A percentile compares a stretch with the other conserved stretches of the same genome.
Evolutionary conservation across 768 basidiomycete genomes (phyloP).

Genomic region (Pleurotus salmoneostramineus): DNA sequence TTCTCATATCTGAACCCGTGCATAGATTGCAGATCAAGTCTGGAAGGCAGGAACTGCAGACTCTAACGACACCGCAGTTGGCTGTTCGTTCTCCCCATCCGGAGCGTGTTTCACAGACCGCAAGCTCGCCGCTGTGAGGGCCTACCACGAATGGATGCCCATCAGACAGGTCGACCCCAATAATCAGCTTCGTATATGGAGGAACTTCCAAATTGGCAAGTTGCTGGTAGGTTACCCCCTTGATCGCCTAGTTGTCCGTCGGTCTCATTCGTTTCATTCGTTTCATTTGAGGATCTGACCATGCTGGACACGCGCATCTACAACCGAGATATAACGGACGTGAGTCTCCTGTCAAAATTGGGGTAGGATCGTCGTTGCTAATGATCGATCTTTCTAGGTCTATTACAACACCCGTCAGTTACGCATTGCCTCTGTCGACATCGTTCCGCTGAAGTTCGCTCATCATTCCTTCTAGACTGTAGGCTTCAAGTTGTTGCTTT

Average conservation of each 20-base stretch:
- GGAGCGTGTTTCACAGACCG: constrained; percentile 57
- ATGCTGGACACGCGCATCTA: constrained; percentile 63
- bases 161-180: constrained; percentile 52
- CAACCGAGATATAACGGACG: constrained; percentile 55
- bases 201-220: constrained; percentile 61
- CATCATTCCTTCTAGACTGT: constrained; percentile 5
- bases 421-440: neutral
- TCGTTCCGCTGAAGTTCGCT: neutral
- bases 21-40: constrained; percentile 47
- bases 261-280: neutral
- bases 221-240: constrained; percentile 23
- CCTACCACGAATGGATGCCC: constrained; percentile 62
- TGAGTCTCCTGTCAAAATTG: constrained; percentile 18
- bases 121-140: constrained; percentile 54
- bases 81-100: constrained; percentile 48
- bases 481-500: neutral
- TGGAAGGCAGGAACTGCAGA: constrained; percentile 58
- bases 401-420: constrained; percentile 47
- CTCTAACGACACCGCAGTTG: constrained; percentile 47
- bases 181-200: constrained; percentile 57
- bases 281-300: constrained; percentile 33
- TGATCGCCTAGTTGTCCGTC: neutral
- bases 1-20: neutral
- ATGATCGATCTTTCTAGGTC: constrained; percentile 22
- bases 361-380: neutral